phyloP scores from a whole-genome alignment of 208 protist species.

The Leishmania tarentolae region DNA sequence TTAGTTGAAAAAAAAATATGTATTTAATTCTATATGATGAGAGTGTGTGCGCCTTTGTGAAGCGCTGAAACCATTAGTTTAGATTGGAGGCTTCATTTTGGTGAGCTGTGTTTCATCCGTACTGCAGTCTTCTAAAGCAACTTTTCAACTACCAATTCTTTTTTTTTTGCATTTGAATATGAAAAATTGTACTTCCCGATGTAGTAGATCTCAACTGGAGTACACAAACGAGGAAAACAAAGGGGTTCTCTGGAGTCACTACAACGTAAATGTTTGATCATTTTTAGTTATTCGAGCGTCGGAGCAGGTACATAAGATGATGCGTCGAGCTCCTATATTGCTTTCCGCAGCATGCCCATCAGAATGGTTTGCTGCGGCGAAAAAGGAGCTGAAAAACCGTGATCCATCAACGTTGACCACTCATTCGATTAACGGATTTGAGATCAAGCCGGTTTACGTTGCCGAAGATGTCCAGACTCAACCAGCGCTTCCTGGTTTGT shows the following conservation, averaged over 20 bases:
- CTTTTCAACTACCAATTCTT: background rate
- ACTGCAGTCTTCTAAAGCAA: background rate
- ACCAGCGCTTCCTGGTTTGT: constrained; percentile 71
- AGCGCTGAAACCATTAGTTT: background rate
- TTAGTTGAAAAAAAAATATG: background rate
- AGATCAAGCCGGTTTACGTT: constrained; percentile 92
- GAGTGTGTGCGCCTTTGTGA: background rate
- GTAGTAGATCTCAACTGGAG: background rate
- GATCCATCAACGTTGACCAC: constrained; percentile 51
- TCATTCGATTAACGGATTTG: constrained; percentile 77
- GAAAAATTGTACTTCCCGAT: background rate
- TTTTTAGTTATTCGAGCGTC: too few species aligned
- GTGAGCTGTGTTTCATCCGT: background rate
- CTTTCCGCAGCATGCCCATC: constrained; percentile 32
- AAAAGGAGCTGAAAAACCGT: constrained; percentile 85
- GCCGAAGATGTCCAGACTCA: constrained; percentile 26
- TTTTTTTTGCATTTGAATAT: background rate
- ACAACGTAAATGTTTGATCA: background rate
- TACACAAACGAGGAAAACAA: background rate
- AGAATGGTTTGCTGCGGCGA: constrained; percentile 73
- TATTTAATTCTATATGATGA: background rate
- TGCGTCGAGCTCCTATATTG: constrained; percentile 75
- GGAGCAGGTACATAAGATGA: constrained; percentile 13
- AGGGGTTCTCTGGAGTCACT: background rate
- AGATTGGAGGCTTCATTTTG: background rate